Evolutionary conservation across 2,329 filamentous ascomycete genomes (phyloP), one percentile per base, ranked within the genome.

Genomic region (Trichoderma sp.): DNA sequence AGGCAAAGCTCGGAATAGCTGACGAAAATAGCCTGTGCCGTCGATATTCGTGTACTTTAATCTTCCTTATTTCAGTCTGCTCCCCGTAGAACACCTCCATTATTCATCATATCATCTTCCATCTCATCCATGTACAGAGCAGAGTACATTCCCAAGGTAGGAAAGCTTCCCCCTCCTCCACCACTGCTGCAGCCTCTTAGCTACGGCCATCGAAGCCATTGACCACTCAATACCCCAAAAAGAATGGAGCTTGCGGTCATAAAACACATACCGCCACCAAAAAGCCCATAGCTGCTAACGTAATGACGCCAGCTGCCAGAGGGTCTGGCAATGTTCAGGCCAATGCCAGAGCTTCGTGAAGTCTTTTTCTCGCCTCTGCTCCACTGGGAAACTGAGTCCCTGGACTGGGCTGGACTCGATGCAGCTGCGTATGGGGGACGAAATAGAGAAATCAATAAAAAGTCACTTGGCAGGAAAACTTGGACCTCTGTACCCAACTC

Each of bases 191-290:
- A 71, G 68, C 68, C 68, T 62, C 35, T 63, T 71, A 29, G 31
- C 6, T 18, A 68, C 18, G 11, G n/a, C 50, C 50, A 24, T 56
- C 50, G 12, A 56, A 14, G 50, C 50, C 50, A 56, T 56, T 56
- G 50, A 56, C 50, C 50, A 56, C 50, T 56, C 50, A 56, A 24
- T 56, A 24, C 50, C 21, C 50, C 45, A 3, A 11, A 50, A 45
- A 38, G 56, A 50, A 71, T 71, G 68, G 68, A 71, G 68, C 68
- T 41, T 29, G 35, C 59, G 59, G 56, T 41, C 56, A 71, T 33
- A 59, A 33, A 63, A 21, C 11, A 14, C n/a, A 56, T 56, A 56
- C 50, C 50, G 50, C 71, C 24, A 56, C 16, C 21, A 31, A 21
- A 21, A 27, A 60, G 31, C 45, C 21, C 21, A 18, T 27, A 12